phyloP scores from a whole-genome alignment of 768 basidiomycete genomes.

The Lanmaoa rubissima region DNA sequence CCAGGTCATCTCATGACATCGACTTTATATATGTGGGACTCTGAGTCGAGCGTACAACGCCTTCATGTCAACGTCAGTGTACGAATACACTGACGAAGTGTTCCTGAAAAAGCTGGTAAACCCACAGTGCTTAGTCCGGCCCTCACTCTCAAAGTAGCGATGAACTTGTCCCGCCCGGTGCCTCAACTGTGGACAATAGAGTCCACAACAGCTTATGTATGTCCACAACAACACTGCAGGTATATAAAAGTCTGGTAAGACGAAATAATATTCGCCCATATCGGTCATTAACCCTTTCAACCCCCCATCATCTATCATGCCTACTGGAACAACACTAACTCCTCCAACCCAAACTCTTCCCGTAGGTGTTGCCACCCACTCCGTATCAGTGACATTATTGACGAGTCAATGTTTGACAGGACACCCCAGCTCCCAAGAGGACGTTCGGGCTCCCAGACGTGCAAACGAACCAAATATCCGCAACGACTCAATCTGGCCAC shows the following conservation, averaged over 20 bases:
- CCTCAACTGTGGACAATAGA: slow-evolving; percentile 8
- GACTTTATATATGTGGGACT: not conserved
- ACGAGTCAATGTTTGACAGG: slow-evolving; percentile 6
- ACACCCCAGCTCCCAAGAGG: slow-evolving; percentile 2
- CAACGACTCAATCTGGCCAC: not conserved
- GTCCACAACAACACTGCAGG: not conserved
- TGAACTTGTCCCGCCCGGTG: not conserved
- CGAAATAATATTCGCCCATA: not conserved
- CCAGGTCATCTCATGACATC: not conserved
- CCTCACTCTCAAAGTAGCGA: not conserved
- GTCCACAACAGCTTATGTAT: slow-evolving; percentile 9
- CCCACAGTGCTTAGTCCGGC: not conserved
- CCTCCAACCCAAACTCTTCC: slow-evolving; percentile 1
- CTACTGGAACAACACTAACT: not conserved
- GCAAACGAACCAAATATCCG: not conserved
- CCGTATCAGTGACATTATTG: not conserved
- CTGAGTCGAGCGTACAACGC: not conserved
- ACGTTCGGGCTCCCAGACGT: not conserved
- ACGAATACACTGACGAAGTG: not conserved
- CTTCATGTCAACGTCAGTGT: not conserved
- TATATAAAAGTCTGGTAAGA: slow-evolving; percentile 11
- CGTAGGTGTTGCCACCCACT: not conserved
- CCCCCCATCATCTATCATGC: slow-evolving; percentile 8
- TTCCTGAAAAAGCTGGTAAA: slow-evolving; percentile 9
- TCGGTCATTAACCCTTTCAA: not conserved